phyloP scores from a whole-genome alignment of 352 stramenopile species.

The Phytophthora crassamura region DNA sequence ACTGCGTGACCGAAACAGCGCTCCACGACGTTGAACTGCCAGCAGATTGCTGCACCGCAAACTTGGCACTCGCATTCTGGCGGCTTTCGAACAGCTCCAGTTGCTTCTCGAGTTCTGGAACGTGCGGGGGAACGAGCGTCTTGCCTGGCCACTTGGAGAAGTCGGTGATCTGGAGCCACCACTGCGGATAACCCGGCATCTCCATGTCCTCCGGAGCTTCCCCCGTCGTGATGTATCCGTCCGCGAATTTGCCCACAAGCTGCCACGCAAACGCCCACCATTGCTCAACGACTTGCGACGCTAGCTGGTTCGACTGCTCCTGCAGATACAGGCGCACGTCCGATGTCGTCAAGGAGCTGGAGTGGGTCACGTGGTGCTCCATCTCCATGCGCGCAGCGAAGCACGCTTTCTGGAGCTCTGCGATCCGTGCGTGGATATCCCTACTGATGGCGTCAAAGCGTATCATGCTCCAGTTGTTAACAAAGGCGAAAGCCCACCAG shows the following conservation, averaged over 20 bases:
- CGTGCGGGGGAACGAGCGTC: slow-evolving; percentile 52
- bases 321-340: slow-evolving; percentile 41
- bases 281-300: slow-evolving; percentile 54
- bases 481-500: slow-evolving; percentile 89
- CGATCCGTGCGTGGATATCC: slow-evolving; percentile 56
- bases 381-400: slow-evolving; percentile 39
- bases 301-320: slow-evolving; percentile 59
- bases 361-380: slow-evolving; percentile 33
- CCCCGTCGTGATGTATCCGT: slow-evolving; percentile 78
- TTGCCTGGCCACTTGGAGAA: slow-evolving; percentile 76
- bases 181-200: slow-evolving; percentile 68
- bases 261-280: slow-evolving; percentile 80
- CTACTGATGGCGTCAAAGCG: slow-evolving; percentile 81
- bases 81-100: slow-evolving; percentile 44
- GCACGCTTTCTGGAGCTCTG: slow-evolving; percentile 46
- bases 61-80: slow-evolving; percentile 27
- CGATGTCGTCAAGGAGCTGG: slow-evolving; percentile 12
- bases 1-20: slow-evolving; percentile 22
- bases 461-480: slow-evolving; percentile 89
- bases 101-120: slow-evolving; percentile 48
- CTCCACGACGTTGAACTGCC: background rate
- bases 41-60: slow-evolving; percentile 10
- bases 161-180: slow-evolving; percentile 68
- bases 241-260: slow-evolving; percentile 77
- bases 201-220: slow-evolving; percentile 60